Evolutionary conservation across 352 stramenopile genomes (phyloP).

Genomic region (Globisporangium uncinulatum): DNA sequence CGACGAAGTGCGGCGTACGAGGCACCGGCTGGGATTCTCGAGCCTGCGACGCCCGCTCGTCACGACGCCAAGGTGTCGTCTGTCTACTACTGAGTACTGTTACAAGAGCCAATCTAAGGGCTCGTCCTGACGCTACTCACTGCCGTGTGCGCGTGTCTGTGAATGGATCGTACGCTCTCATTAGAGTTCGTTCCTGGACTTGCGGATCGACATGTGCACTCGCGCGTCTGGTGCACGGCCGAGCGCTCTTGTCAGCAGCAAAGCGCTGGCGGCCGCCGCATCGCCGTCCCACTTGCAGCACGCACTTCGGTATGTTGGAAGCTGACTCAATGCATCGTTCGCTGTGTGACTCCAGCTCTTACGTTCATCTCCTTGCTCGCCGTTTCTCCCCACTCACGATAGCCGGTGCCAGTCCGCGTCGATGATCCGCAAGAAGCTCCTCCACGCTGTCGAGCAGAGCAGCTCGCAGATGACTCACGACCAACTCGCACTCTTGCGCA

Average conservation of each 20-base stretch:
- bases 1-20: conserved; percentile 12
- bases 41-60: conserved; percentile 5
- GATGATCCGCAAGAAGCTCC: conserved; percentile 58
- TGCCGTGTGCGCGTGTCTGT: neutral
- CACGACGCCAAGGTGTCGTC: conserved; percentile 6
- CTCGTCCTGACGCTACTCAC: neutral
- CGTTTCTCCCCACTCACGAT: too few species aligned
- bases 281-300: conserved; percentile 20
- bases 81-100: too few species aligned
- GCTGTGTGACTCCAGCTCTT: neutral
- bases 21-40: conserved; percentile 2
- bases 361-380: neutral
- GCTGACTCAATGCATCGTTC: neutral
- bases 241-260: neutral
- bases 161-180: neutral
- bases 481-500: conserved; percentile 35
- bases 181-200: conserved; percentile 22
- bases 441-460: conserved; percentile 47
- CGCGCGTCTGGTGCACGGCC: conserved; percentile 3
- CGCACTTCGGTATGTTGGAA: conserved; percentile 16
- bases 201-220: conserved; percentile 25
- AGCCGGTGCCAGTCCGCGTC: conserved; percentile 68
- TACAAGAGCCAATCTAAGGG: too few species aligned
- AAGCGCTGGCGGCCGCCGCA: neutral
- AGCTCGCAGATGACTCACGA: conserved; percentile 23